phyloP scores from a whole-genome alignment of 768 basidiomycete species.

The Leccinum uliginosum region DNA sequence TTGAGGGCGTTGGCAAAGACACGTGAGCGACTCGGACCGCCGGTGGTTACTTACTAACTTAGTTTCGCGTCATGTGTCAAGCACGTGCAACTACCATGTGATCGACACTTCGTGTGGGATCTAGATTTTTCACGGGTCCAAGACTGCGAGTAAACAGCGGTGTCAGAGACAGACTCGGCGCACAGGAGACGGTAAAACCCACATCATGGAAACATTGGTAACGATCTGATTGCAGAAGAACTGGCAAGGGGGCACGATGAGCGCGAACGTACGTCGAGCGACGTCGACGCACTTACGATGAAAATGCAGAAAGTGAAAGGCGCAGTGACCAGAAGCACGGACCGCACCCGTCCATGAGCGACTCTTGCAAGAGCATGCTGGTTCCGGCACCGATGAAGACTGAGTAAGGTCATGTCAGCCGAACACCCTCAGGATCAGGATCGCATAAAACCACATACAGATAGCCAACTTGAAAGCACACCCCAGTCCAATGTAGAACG shows the following conservation, averaged over 20 bases:
- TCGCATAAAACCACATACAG: slow-evolving; percentile 41
- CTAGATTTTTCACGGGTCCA: too few relatives aligned
- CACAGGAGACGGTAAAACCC: slow-evolving; percentile 20
- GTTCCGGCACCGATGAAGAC: slow-evolving; percentile 68
- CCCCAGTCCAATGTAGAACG: slow-evolving; percentile 69
- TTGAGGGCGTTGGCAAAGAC: too few relatives aligned
- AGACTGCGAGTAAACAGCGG: slow-evolving; percentile 37
- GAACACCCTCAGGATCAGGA: background rate
- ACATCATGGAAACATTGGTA: slow-evolving; percentile 59
- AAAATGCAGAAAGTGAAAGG: slow-evolving; percentile 78
- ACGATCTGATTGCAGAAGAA: slow-evolving; percentile 74
- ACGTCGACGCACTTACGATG: slow-evolving; percentile 43
- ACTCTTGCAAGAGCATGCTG: slow-evolving; percentile 59
- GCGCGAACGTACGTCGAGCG: background rate
- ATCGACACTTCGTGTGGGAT: too few relatives aligned
- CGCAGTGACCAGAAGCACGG: slow-evolving; percentile 57
- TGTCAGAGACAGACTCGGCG: slow-evolving; percentile 17
- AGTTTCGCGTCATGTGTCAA: too few relatives aligned
- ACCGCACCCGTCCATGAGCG: slow-evolving; percentile 62
- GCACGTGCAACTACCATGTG: too few relatives aligned
- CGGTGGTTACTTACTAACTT: too few relatives aligned
- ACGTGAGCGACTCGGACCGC: too few relatives aligned
- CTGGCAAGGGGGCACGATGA: slow-evolving; percentile 30
- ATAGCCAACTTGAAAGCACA: slow-evolving; percentile 56
- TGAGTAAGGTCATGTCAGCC: slow-evolving; percentile 25